Evolutionary conservation across 129 eudicot genomes (phyloP).

Genomic region (Glebionis coronaria): DNA sequence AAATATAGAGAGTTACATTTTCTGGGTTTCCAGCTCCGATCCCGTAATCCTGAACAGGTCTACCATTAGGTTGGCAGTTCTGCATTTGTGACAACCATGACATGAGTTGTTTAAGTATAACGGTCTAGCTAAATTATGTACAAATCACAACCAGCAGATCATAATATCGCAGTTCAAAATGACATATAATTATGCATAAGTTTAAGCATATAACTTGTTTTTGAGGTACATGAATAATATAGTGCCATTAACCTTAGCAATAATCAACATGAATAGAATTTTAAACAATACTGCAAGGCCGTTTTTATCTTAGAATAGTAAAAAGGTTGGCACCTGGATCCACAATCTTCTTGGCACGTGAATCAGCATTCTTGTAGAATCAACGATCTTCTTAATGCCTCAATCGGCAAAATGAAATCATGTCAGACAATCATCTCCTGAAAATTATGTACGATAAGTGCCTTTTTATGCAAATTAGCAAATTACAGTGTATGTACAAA

Average conservation of each 20-base stretch:
- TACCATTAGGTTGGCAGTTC: too few relatives aligned
- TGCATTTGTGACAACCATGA: slow-evolving; percentile 84
- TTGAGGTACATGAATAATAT: not conserved
- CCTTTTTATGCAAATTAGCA: too few relatives aligned
- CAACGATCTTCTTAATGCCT: not conserved
- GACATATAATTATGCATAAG: not conserved
- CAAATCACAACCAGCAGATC: too few relatives aligned
- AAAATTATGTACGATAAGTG: too few relatives aligned
- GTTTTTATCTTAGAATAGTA: too few relatives aligned
- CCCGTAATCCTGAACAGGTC: slow-evolving; percentile 88
- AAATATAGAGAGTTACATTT: slow-evolving; percentile 77
- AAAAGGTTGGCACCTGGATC: slow-evolving; percentile 14
- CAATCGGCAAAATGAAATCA: not conserved
- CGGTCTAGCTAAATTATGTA: slow-evolving; percentile 61
- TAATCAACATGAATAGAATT: slow-evolving; percentile 2
- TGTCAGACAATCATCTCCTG: too few relatives aligned
- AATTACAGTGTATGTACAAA: too few relatives aligned
- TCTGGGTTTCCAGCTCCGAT: slow-evolving; percentile 93
- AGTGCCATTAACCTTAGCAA: not conserved
- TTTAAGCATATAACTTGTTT: not conserved
- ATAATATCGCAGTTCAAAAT: too few relatives aligned
- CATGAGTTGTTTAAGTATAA: slow-evolving; percentile 81
- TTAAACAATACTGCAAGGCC: too few relatives aligned
- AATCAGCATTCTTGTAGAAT: too few relatives aligned
- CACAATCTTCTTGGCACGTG: not conserved